phyloP scores from a whole-genome alignment of 2,329 filamentous ascomycete genomes.

The Epichloe aotearoae region DNA sequence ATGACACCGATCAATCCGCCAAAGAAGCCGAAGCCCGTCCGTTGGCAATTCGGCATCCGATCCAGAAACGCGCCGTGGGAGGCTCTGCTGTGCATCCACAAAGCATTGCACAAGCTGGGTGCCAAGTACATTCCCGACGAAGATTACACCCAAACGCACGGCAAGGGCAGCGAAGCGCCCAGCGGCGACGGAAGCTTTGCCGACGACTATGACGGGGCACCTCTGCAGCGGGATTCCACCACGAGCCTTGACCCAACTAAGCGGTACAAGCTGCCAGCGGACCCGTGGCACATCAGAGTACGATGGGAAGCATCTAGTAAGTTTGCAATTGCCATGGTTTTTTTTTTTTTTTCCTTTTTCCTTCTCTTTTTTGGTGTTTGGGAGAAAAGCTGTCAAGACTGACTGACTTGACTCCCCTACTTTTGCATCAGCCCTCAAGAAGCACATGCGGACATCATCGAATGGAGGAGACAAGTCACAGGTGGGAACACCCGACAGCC shows the following conservation, averaged over 20 bases:
- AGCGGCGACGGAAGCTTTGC: constrained; percentile 29
- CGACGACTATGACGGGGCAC: constrained; percentile 23
- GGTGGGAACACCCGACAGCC: constrained; percentile 18
- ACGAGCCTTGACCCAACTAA: constrained; percentile 37
- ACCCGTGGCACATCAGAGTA: constrained; percentile 89
- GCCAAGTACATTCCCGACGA: constrained; percentile 72
- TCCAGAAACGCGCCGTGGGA: constrained; percentile 90
- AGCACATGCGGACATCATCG: constrained; percentile 1
- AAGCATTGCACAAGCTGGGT: constrained; percentile 74
- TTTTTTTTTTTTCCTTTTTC: background rate
- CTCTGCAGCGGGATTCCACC: constrained; percentile 21
- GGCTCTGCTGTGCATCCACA: constrained; percentile 89
- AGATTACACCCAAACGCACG: constrained; percentile 36
- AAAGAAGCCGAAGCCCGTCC: constrained; percentile 67
- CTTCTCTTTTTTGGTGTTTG: background rate
- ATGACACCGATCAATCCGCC: constrained; percentile 49
- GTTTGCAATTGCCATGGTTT: constrained; percentile 19
- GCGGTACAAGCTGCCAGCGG: constrained; percentile 76
- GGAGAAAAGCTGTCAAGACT: background rate
- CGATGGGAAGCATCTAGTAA: constrained; percentile 76
- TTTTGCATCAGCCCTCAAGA: constrained; percentile 5
- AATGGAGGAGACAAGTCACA: constrained; percentile 8
- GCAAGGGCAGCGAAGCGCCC: constrained; percentile 23
- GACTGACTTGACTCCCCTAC: background rate
- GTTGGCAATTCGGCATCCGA: constrained; percentile 97